These are phyloP conservation scores for Excoecaria cochinchinensis DNA, from an alignment of 345 rosid species.

Conservation along the genomic window DNA sequence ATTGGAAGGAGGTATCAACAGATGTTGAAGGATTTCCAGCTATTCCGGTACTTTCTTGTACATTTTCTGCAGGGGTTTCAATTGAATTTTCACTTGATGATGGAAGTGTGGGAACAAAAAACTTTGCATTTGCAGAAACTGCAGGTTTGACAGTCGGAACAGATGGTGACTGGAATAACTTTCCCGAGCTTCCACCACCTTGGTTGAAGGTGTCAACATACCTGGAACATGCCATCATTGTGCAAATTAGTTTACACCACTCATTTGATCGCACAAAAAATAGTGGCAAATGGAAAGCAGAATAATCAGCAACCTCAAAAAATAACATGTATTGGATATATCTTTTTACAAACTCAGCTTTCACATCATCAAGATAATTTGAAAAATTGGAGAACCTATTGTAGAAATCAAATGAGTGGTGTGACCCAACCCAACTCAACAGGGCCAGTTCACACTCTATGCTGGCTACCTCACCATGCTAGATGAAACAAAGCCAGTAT, in stretches of 20 bases:
- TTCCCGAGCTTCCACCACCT: conserved; percentile 53
- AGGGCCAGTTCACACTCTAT: not conserved
- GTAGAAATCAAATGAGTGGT: too few species aligned
- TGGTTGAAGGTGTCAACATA: conserved; percentile 83
- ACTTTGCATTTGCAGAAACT: conserved; percentile 63
- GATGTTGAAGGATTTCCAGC: conserved; percentile 46
- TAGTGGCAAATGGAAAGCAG: not conserved
- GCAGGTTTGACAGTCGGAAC: conserved; percentile 68
- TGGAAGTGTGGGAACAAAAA: conserved; percentile 69
- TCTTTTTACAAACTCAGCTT: not conserved
- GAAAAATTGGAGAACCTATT: too few species aligned
- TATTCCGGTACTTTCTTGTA: conserved; percentile 36
- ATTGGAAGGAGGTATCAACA: conserved; percentile 30
- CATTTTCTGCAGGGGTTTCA: conserved; percentile 52
- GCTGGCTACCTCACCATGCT: too few species aligned
- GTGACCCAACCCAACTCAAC: not conserved
- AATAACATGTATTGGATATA: not conserved
- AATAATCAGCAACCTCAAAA: not conserved
- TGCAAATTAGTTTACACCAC: not conserved
- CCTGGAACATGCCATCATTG: conserved; percentile 36
- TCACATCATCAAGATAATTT: not conserved
- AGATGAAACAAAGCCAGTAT: not conserved
- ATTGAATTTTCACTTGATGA: conserved; percentile 43
- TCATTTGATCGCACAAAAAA: not conserved
- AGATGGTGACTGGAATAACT: conserved; percentile 63